Conservation (phyloP, 2,329 filamentous ascomycete species). For the Colletotrichum salicis region DNA sequence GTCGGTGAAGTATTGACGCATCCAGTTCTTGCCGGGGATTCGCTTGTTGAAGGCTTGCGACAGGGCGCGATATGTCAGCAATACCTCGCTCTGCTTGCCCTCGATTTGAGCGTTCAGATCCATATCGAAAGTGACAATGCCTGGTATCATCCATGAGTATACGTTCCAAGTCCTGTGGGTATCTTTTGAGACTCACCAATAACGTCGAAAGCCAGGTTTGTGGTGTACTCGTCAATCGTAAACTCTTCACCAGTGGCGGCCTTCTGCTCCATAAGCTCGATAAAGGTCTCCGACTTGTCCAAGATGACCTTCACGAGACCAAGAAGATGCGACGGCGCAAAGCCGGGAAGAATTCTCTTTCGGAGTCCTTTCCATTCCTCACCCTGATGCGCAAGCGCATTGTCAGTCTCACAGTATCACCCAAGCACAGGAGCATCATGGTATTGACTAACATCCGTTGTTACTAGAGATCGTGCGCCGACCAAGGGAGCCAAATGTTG, state of each 20-base stretch:
- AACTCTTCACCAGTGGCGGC: slow-evolving; percentile 42
- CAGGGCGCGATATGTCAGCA: slow-evolving; percentile 34
- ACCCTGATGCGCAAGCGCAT: not conserved
- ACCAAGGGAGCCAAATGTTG: slow-evolving; percentile 25
- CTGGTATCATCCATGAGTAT: slow-evolving; percentile 11
- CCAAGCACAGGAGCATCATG: too few relatives aligned
- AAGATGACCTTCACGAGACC: slow-evolving; percentile 45
- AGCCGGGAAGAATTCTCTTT: slow-evolving; percentile 25
- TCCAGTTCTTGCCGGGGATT: slow-evolving; percentile 39
- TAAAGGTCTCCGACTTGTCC: slow-evolving; percentile 25
- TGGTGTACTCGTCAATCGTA: slow-evolving; percentile 41
- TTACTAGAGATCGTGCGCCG: slow-evolving; percentile 27
- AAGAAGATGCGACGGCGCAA: slow-evolving; percentile 39
- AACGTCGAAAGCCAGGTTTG: slow-evolving; percentile 51
- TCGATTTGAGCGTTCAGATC: slow-evolving; percentile 47
- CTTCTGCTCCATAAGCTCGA: slow-evolving; percentile 42
- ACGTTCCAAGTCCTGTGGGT: slow-evolving; percentile 21
- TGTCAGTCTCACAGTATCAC: not conserved
- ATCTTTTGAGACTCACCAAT: slow-evolving; percentile 40
- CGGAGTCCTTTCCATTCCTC: slow-evolving; percentile 29
- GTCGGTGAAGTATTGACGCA: slow-evolving; percentile 37
- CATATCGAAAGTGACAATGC: slow-evolving; percentile 46
- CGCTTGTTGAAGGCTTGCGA: slow-evolving; percentile 35
- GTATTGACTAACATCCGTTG: slow-evolving; percentile 9
- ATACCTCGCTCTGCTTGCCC: slow-evolving; percentile 40